These are phyloP conservation scores for Purshia tridentata DNA, from an alignment of 306 rosid species.

Conservation along the genomic window DNA sequence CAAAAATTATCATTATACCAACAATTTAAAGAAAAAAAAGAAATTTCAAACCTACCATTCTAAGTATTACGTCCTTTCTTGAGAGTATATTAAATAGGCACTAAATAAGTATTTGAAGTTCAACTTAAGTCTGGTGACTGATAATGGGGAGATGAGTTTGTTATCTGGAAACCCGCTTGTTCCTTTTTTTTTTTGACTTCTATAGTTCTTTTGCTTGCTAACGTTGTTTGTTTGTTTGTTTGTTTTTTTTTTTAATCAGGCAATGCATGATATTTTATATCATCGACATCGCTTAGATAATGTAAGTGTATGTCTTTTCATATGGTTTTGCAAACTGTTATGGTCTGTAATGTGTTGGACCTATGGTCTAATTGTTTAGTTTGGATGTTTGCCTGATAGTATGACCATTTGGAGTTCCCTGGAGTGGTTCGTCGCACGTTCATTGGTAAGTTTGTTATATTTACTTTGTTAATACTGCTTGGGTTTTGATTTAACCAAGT, in stretches of 20 bases:
- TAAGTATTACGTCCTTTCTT: too few species aligned
- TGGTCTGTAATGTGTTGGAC: conserved; percentile 6
- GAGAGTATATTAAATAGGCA: neutral
- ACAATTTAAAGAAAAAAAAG: neutral
- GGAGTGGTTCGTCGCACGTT: conserved; percentile 94
- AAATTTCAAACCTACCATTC: neutral
- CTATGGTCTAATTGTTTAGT: conserved; percentile 13
- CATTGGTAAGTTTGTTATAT: conserved; percentile 49
- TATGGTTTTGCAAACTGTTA: conserved; percentile 9
- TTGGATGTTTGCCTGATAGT: conserved; percentile 37
- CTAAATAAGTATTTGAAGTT: conserved; percentile 5
- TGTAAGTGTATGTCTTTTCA: conserved; percentile 44
- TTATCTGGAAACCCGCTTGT: neutral
- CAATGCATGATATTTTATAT: conserved; percentile 83
- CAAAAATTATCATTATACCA: neutral
- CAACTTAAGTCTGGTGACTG: neutral
- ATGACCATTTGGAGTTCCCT: conserved; percentile 92
- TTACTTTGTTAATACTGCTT: neutral
- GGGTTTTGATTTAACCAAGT: neutral
- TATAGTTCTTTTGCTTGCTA: conserved; percentile 4
- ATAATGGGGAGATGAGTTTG: neutral
- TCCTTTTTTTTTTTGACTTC: neutral
- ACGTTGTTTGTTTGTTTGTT: neutral
- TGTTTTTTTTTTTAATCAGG: conserved; percentile 38
- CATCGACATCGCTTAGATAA: conserved; percentile 56